Evolutionary conservation across 2,329 filamentous ascomycete species (phyloP), one percentile per base, ranked within the genome.

Genomic region (Didymella exigua): DNA sequence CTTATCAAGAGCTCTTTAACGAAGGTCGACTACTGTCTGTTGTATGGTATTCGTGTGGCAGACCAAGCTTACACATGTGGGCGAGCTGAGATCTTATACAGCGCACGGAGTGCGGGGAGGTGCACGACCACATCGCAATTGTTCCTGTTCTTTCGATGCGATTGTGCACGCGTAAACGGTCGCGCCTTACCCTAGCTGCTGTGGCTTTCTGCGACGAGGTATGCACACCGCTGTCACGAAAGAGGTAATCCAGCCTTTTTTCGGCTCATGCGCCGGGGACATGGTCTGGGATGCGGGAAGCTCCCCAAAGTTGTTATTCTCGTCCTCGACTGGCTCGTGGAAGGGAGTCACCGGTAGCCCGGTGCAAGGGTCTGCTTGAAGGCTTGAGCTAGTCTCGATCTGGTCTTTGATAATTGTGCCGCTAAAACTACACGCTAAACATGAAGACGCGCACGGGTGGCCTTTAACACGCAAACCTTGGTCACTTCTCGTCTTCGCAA

Each of bases 71-170:
- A 67, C 67, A 68, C 65, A 67, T 63, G 65, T 52, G 69, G 70
- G 68, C 56, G 54, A 52, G 68, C 58, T 65, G 60, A 65, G 65
- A 62, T 70, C 68, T 73, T 74, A 74, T 74, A 74, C 55, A 65
- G 40, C 42, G 59, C 36, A 42, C 46, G 42, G 52, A 50, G 47
- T 55, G 52, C 52, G 46, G 46, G 47, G 41, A 42, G 34, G 23
- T 50, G 53, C 50, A 59, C 56, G 40, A 56, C 53, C 62, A 48
- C 50, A 59, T 60, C 61, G 66, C 65, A 63, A 60, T 56, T 54
- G 65, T 68, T 47, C 64, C 27, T 47, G 27, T 49, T 26, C 40
- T 40, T 46, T 51, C 44, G 57, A 63, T 62, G 62, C 46, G 51
- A 51, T 43, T 49, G 27, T 56, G 55, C 52, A 52, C 52, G 65